A percentile compares a stretch with the other conserved stretches of the same genome.
Evolutionary conservation across 306 rosid genomes (phyloP).

Genomic region (Medicago ruthenica): DNA sequence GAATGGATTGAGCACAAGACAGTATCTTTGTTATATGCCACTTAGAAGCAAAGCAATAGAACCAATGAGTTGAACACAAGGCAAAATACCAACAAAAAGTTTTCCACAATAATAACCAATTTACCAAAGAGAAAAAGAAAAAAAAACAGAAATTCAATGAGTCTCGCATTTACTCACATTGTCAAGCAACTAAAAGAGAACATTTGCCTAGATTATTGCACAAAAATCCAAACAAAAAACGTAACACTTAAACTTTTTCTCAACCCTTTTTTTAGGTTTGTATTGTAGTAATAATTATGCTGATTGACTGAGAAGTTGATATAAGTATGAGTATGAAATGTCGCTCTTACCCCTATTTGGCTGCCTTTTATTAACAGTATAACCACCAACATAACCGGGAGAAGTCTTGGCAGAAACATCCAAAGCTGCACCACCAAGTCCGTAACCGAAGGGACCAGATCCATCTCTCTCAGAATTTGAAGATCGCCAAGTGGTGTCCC

Average conservation of each 20-base stretch:
- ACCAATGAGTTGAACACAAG: conserved; percentile 6
- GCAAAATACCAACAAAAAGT: conserved; percentile 28
- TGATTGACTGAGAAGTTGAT: conserved; percentile 27
- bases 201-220: conserved; percentile 24
- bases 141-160: not conserved
- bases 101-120: conserved; percentile 15
- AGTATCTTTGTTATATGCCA: too few relatives aligned
- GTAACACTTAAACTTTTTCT: not conserved
- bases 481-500: conserved; percentile 91
- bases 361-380: conserved; percentile 94
- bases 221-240: conserved; percentile 5
- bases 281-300: conserved; percentile 26
- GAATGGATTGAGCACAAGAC: conserved; percentile 20
- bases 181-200: conserved; percentile 30
- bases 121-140: not conserved
- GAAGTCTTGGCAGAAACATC: conserved; percentile 82
- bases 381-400: conserved; percentile 94
- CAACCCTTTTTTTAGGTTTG: conserved; percentile 2
- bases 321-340: conserved; percentile 38
- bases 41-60: not conserved
- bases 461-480: conserved; percentile 81
- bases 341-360: conserved; percentile 86
- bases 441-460: conserved; percentile 85
- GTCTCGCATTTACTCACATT: conserved; percentile 30
- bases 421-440: conserved; percentile 74